phyloP scores from a whole-genome alignment of 345 rosid genomes.

The Gossypium ekmanianum region DNA sequence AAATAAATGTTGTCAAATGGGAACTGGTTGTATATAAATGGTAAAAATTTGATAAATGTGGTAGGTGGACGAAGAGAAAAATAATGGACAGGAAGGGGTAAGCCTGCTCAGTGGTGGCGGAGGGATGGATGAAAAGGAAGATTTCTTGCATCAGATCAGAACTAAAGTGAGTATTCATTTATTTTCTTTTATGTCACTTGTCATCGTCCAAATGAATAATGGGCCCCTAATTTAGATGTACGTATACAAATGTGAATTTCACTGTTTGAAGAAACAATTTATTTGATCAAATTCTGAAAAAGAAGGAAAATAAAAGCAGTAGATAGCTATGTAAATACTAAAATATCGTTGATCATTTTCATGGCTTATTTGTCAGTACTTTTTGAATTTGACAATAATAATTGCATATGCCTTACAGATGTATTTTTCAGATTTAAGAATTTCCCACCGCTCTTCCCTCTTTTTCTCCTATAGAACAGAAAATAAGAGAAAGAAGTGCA shows the following conservation, averaged over 20 bases:
- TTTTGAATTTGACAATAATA: not conserved
- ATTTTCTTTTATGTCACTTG: not conserved
- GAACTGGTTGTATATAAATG: slow-evolving; percentile 13
- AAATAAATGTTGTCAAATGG: not conserved
- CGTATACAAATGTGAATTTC: not conserved
- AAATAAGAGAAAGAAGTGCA: not conserved
- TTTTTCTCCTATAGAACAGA: not conserved
- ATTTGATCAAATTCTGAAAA: not conserved
- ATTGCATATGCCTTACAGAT: not conserved
- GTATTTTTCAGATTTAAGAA: not conserved
- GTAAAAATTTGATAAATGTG: slow-evolving; percentile 20
- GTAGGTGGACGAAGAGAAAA: slow-evolving; percentile 46
- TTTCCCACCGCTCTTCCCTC: not conserved
- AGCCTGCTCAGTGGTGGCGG: slow-evolving; percentile 33
- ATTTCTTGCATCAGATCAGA: slow-evolving; percentile 82
- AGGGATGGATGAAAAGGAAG: slow-evolving; percentile 58
- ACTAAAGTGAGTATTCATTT: slow-evolving; percentile 56
- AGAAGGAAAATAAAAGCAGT: not conserved
- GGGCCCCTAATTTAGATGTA: not conserved
- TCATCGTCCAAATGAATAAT: slow-evolving; percentile 4
- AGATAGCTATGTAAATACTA: not conserved
- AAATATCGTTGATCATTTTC: not conserved
- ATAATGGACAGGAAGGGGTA: slow-evolving; percentile 36
- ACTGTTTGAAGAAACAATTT: not conserved
- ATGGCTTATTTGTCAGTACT: not conserved